Evolutionary conservation across 352 stramenopile species (phyloP).

Genomic region (Pythium phragmiticola): DNA sequence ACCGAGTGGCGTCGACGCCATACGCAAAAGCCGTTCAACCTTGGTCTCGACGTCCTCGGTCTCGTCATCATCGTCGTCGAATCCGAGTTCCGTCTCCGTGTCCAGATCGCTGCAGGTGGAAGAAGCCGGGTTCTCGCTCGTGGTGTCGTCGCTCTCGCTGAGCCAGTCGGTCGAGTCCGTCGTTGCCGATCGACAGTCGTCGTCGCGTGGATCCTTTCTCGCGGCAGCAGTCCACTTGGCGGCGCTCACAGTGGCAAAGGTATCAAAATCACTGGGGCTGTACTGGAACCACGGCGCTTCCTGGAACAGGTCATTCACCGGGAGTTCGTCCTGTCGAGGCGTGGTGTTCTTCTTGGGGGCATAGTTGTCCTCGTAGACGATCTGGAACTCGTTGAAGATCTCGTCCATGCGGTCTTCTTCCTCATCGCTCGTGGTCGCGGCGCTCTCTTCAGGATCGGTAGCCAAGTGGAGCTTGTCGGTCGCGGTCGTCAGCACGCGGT

Average conservation of each 20-base stretch:
- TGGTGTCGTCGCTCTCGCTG: constrained; percentile 15
- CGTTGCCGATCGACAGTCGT: constrained; percentile 19
- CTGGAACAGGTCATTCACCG: constrained; percentile 14
- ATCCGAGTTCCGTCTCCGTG: too few species aligned
- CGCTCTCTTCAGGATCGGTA: background rate
- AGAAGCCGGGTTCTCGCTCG: constrained; percentile 13
- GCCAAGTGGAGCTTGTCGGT: constrained; percentile 1
- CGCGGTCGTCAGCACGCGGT: constrained; percentile 9
- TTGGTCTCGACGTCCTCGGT: constrained; percentile 16
- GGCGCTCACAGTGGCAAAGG: background rate
- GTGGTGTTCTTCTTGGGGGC: constrained; percentile 5
- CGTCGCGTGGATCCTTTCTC: background rate
- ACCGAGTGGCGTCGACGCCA: constrained; percentile 2
- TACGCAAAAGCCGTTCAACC: constrained; percentile 8
- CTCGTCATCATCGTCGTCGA: constrained; percentile 10
- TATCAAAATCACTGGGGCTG: constrained; percentile 14
- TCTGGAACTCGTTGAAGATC: constrained; percentile 33
- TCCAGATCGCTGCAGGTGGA: constrained; percentile 11
- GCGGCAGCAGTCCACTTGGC: constrained; percentile 2
- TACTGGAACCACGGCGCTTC: constrained; percentile 16
- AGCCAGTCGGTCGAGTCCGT: constrained; percentile 27
- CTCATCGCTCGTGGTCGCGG: background rate
- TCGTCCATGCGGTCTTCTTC: constrained; percentile 19
- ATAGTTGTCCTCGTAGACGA: constrained; percentile 27
- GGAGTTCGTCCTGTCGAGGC: background rate